phyloP scores from a whole-genome alignment of 805 yeast genomes.

The Pichia cephalocereana region DNA sequence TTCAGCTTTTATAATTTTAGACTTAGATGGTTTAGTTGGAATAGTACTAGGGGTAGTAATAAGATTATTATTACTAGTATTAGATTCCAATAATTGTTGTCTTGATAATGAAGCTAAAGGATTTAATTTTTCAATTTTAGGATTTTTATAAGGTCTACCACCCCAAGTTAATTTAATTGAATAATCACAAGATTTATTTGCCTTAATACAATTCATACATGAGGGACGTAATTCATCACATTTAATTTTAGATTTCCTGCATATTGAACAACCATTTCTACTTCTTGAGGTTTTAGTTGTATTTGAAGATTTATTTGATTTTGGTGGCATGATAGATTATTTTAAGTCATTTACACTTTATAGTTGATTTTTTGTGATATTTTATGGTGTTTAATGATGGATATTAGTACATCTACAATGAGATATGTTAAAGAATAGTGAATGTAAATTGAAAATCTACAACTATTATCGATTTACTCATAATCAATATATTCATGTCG shows the following conservation, averaged over 20 bases:
- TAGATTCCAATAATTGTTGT: constrained; percentile 1
- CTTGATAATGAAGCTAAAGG: constrained; percentile 20
- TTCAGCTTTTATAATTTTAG: background rate
- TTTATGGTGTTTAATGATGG: too few species aligned
- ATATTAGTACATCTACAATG: too few species aligned
- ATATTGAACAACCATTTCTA: constrained; percentile 51
- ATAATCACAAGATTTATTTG: constrained; percentile 48
- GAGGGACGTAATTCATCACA: constrained; percentile 62
- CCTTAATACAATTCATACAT: constrained; percentile 48
- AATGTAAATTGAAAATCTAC: too few species aligned
- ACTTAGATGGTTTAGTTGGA: background rate
- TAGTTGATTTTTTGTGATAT: background rate
- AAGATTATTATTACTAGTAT: too few species aligned
- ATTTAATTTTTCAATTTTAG: constrained; percentile 27
- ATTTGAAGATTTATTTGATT: constrained; percentile 1
- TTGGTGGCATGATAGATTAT: background rate
- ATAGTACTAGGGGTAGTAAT: background rate
- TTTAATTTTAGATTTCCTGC: constrained; percentile 54
- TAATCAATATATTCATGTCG: too few species aligned
- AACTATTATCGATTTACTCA: too few species aligned
- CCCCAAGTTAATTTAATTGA: constrained; percentile 62
- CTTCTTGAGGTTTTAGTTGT: constrained; percentile 30
- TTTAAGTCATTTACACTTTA: too few species aligned
- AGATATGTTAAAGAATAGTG: too few species aligned
- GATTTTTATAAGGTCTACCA: constrained; percentile 52